A percentile compares a stretch with the other conserved stretches of the same genome.
Conservation (phyloP, 345 rosid species). For the Salix dunnii region DNA sequence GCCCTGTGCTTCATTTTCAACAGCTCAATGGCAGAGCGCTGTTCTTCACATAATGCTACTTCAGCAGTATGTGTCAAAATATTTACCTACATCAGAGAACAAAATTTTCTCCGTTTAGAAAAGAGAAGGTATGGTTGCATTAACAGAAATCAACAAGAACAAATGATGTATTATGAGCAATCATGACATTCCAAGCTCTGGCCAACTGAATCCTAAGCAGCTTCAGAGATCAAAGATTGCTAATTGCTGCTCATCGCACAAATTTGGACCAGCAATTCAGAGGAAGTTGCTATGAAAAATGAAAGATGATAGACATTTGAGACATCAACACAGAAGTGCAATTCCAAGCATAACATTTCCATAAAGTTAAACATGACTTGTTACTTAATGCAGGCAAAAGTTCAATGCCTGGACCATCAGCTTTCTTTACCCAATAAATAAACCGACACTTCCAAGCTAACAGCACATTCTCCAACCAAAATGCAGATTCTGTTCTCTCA, state of each 20-base stretch:
- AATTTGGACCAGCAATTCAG: neutral
- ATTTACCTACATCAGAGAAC: slow-evolving; percentile 50
- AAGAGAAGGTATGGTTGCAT: neutral
- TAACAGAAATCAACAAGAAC: neutral
- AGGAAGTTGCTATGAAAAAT: neutral
- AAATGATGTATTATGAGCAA: neutral
- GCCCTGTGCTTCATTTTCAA: slow-evolving; percentile 52
- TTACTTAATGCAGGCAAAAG: neutral
- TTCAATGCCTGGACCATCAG: neutral
- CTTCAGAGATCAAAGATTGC: neutral
- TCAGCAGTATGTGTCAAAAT: slow-evolving; percentile 72
- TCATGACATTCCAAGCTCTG: neutral
- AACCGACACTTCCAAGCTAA: neutral
- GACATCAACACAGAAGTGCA: neutral
- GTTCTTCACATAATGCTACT: slow-evolving; percentile 49
- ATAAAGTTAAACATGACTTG: neutral
- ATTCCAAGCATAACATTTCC: neutral
- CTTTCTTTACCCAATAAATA: neutral
- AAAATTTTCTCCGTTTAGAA: neutral
- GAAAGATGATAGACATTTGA: neutral
- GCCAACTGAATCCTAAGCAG: neutral
- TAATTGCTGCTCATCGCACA: neutral
- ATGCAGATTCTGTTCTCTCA: neutral
- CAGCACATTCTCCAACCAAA: neutral
- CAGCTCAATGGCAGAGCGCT: slow-evolving; percentile 38